Evolutionary conservation across 495 filamentous ascomycete species (phyloP).

Genomic region (Xanthoparmelia taractica): DNA sequence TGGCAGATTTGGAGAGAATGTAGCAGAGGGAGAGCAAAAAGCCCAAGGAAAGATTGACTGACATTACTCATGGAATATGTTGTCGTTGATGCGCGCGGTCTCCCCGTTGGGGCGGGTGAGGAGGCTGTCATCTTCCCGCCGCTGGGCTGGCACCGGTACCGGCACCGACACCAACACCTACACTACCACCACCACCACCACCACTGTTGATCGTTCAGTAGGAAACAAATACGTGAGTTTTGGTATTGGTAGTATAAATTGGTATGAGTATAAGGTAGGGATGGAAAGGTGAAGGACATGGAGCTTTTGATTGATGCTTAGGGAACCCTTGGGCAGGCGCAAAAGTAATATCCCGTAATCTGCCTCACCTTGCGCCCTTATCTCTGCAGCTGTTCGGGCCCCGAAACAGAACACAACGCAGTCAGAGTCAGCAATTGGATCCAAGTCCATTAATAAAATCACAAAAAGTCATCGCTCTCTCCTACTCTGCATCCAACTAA

Average conservation of each 20-base stretch:
- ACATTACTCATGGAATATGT: constrained; percentile 24
- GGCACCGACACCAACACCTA: not conserved
- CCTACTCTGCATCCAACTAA: not conserved
- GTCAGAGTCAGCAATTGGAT: no score
- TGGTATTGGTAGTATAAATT: no score
- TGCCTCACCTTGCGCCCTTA: no score
- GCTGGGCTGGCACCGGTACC: not conserved
- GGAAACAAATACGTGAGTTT: no score
- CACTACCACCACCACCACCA: no score
- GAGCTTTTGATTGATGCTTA: no score
- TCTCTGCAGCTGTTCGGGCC: not conserved
- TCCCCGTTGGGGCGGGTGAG: not conserved
- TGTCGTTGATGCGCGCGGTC: constrained; percentile 15
- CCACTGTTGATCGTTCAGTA: no score
- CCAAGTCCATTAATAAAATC: no score
- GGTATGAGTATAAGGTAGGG: no score
- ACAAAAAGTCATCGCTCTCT: not conserved
- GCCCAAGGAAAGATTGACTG: constrained; percentile 2
- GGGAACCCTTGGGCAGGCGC: no score
- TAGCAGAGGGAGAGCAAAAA: not conserved
- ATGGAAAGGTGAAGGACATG: no score
- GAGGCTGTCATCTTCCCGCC: not conserved
- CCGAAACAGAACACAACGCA: not conserved
- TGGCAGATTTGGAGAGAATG: not conserved
- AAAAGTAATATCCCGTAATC: no score